These are phyloP conservation scores for Lodderomyces pseudojiufengensis DNA, from an alignment of 1,139 yeast genomes.

Conservation along the genomic window DNA sequence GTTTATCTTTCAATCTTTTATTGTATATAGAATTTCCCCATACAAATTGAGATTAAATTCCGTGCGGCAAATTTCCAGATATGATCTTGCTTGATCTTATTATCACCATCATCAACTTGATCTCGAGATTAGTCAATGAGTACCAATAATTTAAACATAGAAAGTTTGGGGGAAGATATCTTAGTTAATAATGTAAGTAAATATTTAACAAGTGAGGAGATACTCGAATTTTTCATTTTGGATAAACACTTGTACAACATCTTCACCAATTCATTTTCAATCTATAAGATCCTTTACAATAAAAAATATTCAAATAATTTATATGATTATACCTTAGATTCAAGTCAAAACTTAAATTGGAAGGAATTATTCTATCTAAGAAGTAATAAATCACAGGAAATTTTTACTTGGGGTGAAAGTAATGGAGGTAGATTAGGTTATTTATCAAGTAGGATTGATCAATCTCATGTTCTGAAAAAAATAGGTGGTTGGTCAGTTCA, in stretches of 20 bases:
- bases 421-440: constrained; percentile 59
- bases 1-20: too few species aligned
- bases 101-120: too few species aligned
- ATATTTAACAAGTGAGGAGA: constrained; percentile 42
- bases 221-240: constrained; percentile 44
- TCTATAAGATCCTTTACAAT: constrained; percentile 46
- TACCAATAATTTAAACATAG: constrained; percentile 7
- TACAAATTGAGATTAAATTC: too few species aligned
- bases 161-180: constrained; percentile 42
- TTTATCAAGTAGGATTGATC: constrained; percentile 26
- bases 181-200: constrained; percentile 36
- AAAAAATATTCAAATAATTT: constrained; percentile 37
- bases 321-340: constrained; percentile 29
- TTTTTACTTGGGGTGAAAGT: constrained; percentile 65
- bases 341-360: constrained; percentile 50
- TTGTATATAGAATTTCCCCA: too few species aligned
- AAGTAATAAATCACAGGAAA: constrained; percentile 31
- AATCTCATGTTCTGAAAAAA: constrained; percentile 23
- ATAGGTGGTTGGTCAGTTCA: constrained; percentile 34
- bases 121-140: too few species aligned
- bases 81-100: too few species aligned
- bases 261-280: constrained; percentile 28
- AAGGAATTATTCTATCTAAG: constrained; percentile 45
- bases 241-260: constrained; percentile 23
- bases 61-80: too few species aligned